These are phyloP conservation scores for Mytilinidion resinicola DNA, from an alignment of 495 filamentous ascomycete genomes.

Conservation along the genomic window DNA sequence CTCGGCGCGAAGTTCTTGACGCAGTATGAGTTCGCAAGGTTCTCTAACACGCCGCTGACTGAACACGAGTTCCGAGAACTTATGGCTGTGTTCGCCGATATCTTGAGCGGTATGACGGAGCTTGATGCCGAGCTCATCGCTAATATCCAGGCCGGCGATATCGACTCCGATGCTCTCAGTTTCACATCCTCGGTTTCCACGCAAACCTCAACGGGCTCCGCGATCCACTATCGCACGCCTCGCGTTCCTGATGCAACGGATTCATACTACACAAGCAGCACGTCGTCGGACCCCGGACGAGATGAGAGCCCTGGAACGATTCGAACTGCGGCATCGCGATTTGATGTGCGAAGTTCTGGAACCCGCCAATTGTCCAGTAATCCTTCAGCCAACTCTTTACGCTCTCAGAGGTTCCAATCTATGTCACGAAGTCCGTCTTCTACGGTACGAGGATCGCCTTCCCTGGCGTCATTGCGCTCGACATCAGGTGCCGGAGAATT, in stretches of 20 bases:
- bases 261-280: neutral
- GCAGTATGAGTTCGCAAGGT: conserved; percentile 78
- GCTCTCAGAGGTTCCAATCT: neutral
- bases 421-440: conserved; percentile 19
- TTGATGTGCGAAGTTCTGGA: conserved; percentile 1
- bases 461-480: conserved; percentile 8
- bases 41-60: conserved; percentile 54
- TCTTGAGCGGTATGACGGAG: conserved; percentile 68
- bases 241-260: neutral
- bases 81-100: conserved; percentile 81
- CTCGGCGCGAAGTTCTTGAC: conserved; percentile 58
- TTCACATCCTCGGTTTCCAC: conserved; percentile 13
- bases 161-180: conserved; percentile 11
- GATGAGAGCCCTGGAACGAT: conserved; percentile 19
- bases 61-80: conserved; percentile 70
- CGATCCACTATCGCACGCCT: conserved; percentile 16
- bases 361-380: conserved; percentile 11
- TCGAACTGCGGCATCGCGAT: conserved; percentile 9
- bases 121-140: conserved; percentile 42
- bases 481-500: conserved; percentile 10
- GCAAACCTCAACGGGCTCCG: conserved; percentile 7
- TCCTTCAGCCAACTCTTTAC: conserved; percentile 13
- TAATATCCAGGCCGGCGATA: conserved; percentile 2
- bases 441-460: conserved; percentile 17
- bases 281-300: neutral